Base-by-base conservation (phyloP, 768 basidiomycete genomes). In the Hygrophorus russula region DNA sequence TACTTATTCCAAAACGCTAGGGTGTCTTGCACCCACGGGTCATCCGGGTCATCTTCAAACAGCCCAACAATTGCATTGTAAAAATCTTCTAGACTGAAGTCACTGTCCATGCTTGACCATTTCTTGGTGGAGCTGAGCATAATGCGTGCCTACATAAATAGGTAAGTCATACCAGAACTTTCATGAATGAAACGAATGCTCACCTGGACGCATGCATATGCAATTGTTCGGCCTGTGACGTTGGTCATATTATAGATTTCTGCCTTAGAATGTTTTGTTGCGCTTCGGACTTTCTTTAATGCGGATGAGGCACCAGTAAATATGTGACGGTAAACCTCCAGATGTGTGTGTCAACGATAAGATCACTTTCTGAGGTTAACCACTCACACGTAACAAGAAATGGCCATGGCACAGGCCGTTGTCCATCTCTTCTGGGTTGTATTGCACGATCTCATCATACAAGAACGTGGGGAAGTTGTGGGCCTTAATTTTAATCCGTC, bases 251-350 rank as follows among this genome's bases (percentile, higher is more conserved):
- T 15, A 14, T 33, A 17, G 9, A 32, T 10, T 33, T 42, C 14
- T 12, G 17, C 41, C 20, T 42, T 42, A 15, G 41, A 42, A 10
- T 13, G 41, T 32, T 42, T 42, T 11, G 41, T 42, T 13, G 30
- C 41, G 15, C n/a, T 33, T n/a, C 30, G 41, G 19, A 15, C 14
- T 29, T 12, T n/a, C n/a, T n/a, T n/a, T n/a, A n/a, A n/a, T n/a
- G n/a, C n/a, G n/a, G n/a, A n/a, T n/a, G n/a, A n/a, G n/a, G 44
- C 36, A n/a, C 36, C 38, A 18, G 44, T 45, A 33, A 45, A 29
- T n/a, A 45, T 45, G 27, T 47, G 46, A 24, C 19, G 46, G 30
- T 32, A 41, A 27, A 30, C 27, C 44, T 45, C 14, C 8, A 31
- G 18, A 36, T 34, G 11, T 10, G 17, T 24, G 34, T 27, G n/a